Conservation (phyloP, 2,329 filamentous ascomycete genomes). For the Hawksworthiomyces lignivorus region DNA sequence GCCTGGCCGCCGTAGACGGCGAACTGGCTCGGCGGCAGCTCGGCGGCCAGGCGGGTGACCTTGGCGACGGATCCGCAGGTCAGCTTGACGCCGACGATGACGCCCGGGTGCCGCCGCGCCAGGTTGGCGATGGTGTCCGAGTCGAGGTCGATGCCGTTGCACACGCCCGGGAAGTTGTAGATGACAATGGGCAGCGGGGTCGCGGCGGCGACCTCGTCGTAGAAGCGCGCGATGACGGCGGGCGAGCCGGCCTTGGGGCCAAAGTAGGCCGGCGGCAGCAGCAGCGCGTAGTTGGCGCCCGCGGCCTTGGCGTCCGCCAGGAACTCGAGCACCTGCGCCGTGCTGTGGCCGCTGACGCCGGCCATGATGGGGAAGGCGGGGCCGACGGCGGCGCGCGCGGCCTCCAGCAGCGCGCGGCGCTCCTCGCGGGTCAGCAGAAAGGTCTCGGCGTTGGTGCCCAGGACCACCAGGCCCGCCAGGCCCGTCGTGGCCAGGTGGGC, state of each 20-base stretch:
- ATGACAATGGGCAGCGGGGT: conserved; percentile 51
- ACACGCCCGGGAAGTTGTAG: conserved; percentile 64
- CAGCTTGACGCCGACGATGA: conserved; percentile 27
- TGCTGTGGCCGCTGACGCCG: conserved; percentile 57
- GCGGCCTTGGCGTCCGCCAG: conserved; percentile 50
- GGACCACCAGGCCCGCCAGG: conserved; percentile 24
- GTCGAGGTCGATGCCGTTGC: conserved; percentile 61
- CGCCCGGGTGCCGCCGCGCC: conserved; percentile 25
- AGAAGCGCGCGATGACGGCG: conserved; percentile 52
- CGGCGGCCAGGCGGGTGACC: conserved; percentile 51
- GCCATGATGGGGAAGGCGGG: conserved; percentile 52
- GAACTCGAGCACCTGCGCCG: conserved; percentile 53
- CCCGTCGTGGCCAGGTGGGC: conserved; percentile 21
- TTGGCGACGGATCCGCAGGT: conserved; percentile 67
- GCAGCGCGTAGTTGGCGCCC: conserved; percentile 53
- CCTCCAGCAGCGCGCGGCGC: conserved; percentile 38
- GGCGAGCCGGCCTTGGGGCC: conserved; percentile 50
- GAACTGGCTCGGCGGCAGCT: conserved; percentile 48
- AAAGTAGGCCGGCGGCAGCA: conserved; percentile 58
- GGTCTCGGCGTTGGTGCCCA: conserved; percentile 28
- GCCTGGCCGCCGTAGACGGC: conserved; percentile 65
- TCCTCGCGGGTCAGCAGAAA: conserved; percentile 27
- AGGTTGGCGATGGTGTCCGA: conserved; percentile 52
- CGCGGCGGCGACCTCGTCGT: conserved; percentile 44
- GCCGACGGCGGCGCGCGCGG: conserved; percentile 46